Evolutionary conservation across 805 yeast species (phyloP), one percentile per base, ranked within the genome.

Genomic region (Metschnikowia similis): DNA sequence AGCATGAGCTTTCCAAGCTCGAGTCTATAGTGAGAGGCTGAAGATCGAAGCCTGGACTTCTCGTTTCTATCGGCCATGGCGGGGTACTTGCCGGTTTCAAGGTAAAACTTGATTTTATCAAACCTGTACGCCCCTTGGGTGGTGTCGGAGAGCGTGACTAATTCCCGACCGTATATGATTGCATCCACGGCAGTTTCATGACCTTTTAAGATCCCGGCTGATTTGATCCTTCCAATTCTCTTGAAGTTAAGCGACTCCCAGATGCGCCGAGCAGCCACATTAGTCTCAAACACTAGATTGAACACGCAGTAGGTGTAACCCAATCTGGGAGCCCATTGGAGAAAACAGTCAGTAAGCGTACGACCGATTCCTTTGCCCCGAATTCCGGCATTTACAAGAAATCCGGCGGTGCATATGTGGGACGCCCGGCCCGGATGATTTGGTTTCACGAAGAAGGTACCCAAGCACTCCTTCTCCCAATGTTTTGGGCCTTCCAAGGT

Each of bases 391-490:
- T 92, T 90, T 2, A 92, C 98, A 34, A 92, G 70, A 58, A 92
- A 87, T 17, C 85, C 85, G 1, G 89, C 96, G 0, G 96, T 87
- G 59, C 96, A 90, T n/a, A 94, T 85, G 63, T 92, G 97, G 0
- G 96, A 83, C 16, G 94, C 85, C 41, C 98, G 74, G 1, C 98
- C 98, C 0, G 97, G 96, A 63, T 85, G 92, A 60, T 89, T 87
- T 2, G 97, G 94, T 56, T 86, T 86, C 53, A 92, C 77, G 63
- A 79, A 84, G 62, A 92, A 90, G 1, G 91, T 80, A 0, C 98
- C 99, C 42, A 94, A 72, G 64, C 97, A 92, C 63, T 86, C 91
- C 59, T 87, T 89, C 52, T 90, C 95, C 97, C 98, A 91, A 62
- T 85, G 89, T 46, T 85, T 79, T 35, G 75, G 64, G 9, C 76